These are phyloP conservation scores for Penstemon barbatus DNA, from an alignment of 257 asterid genomes.

Conservation along the genomic window DNA sequence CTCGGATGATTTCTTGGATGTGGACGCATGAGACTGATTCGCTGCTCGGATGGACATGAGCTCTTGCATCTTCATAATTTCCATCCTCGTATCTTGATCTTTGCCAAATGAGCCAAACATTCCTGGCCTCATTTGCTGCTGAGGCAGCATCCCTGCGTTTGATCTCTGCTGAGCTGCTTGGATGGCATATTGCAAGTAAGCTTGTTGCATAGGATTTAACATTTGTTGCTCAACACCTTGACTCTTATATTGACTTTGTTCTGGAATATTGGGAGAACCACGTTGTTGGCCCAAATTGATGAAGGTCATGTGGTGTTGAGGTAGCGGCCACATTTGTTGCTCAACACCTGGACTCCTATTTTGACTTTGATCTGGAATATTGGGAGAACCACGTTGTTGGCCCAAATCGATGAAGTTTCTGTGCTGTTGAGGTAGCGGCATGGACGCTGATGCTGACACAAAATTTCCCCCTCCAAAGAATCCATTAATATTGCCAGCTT, in stretches of 20 bases:
- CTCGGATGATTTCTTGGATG: conserved; percentile 71
- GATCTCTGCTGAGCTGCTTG: conserved; percentile 73
- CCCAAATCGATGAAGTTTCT: conserved; percentile 70
- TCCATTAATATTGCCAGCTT: conserved; percentile 71
- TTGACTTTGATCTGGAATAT: conserved; percentile 64
- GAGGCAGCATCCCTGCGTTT: conserved; percentile 64
- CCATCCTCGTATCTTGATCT: conserved; percentile 72
- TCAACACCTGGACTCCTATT: conserved; percentile 77
- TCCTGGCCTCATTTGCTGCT: conserved; percentile 75
- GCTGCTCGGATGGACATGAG: conserved; percentile 57
- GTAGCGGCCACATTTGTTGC: conserved; percentile 53
- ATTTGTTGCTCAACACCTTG: conserved; percentile 83
- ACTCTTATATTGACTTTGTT: conserved; percentile 68
- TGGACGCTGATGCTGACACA: conserved; percentile 59
- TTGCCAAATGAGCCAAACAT: conserved; percentile 61
- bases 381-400: conserved; percentile 63
- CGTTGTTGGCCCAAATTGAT: conserved; percentile 65
- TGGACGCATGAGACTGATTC: conserved; percentile 64
- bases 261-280: conserved; percentile 60
- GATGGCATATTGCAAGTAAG: conserved; percentile 75
- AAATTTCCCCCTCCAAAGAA: conserved; percentile 62
- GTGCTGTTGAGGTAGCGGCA: conserved; percentile 79
- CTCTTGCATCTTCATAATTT: conserved; percentile 74
- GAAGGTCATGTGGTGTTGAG: conserved; percentile 76
- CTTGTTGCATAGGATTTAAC: conserved; percentile 78